A percentile compares a stretch with the other conserved stretches of the same genome.
Conservation (phyloP, 305 asterid genomes). For the Plantago coronopus region DNA sequence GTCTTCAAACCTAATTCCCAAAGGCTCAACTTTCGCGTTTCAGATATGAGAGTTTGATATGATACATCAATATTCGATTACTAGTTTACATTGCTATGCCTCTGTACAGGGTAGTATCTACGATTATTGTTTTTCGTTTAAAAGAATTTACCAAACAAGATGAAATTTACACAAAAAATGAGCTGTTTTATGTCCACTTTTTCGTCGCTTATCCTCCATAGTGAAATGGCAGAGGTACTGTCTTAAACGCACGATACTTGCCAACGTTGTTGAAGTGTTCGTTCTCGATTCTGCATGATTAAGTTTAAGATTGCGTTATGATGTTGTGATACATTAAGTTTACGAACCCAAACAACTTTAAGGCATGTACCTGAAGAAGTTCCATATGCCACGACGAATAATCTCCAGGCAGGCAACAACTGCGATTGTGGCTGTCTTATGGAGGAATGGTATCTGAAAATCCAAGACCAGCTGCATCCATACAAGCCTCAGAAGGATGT, state of each 20-base stretch:
- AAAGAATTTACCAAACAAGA: too few species aligned
- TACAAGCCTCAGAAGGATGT: constrained; percentile 66
- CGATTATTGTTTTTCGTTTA: too few species aligned
- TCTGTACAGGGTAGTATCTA: too few species aligned
- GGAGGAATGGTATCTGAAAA: constrained; percentile 47
- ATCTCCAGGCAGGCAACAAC: constrained; percentile 73
- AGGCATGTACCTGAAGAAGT: constrained; percentile 84
- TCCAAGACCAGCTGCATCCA: constrained; percentile 89
- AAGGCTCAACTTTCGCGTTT: too few species aligned
- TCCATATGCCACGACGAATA: constrained; percentile 88
- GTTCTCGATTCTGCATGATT: constrained; percentile 40
- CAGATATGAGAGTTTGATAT: too few species aligned
- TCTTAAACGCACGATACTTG: constrained; percentile 45
- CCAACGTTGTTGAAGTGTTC: constrained; percentile 61
- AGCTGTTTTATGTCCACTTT: constrained; percentile 9
- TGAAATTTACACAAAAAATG: neutral
- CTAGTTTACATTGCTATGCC: too few species aligned
- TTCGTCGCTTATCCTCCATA: constrained; percentile 33
- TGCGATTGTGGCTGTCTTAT: constrained; percentile 47
- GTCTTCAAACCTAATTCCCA: too few species aligned
- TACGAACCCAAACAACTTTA: too few species aligned
- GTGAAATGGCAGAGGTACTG: constrained; percentile 50
- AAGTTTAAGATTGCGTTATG: neutral
- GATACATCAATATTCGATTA: too few species aligned
- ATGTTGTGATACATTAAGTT: too few species aligned